Evolutionary conservation across 169 alveolate genomes (phyloP).

Genomic region (Plasmodium gallinaceum): DNA sequence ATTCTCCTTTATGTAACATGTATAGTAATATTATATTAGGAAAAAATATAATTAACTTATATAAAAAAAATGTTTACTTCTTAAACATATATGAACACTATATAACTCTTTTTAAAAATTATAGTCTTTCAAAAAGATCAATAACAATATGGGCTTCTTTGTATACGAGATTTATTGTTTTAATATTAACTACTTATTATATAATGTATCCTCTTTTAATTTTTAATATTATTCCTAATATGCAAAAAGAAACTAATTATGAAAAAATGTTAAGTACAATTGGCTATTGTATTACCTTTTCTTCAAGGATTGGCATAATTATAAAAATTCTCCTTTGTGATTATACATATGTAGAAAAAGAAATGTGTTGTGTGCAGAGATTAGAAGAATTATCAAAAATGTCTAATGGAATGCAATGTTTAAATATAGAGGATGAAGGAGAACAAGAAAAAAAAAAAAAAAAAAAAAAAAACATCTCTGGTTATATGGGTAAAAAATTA

Average conservation of each 20-base stretch:
- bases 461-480: neutral
- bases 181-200: slow-evolving; percentile 53
- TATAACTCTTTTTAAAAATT: slow-evolving; percentile 23
- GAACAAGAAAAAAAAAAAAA: neutral
- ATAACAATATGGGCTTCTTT: slow-evolving; percentile 70
- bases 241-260: slow-evolving; percentile 14
- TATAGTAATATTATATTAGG: slow-evolving; percentile 79
- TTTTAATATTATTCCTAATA: slow-evolving; percentile 7
- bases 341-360: slow-evolving; percentile 66
- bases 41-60: slow-evolving; percentile 70
- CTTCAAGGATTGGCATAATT: slow-evolving; percentile 37
- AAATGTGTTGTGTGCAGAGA: slow-evolving; percentile 78
- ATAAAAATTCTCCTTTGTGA: slow-evolving; percentile 45
- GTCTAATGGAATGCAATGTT: neutral
- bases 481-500: neutral
- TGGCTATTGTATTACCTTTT: slow-evolving; percentile 55
- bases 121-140: slow-evolving; percentile 14
- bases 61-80: slow-evolving; percentile 28
- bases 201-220: slow-evolving; percentile 40
- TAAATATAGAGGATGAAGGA: slow-evolving; percentile 21
- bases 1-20: slow-evolving; percentile 79
- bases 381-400: slow-evolving; percentile 49
- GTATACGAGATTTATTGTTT: slow-evolving; percentile 26
- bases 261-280: slow-evolving; percentile 25
- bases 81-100: slow-evolving; percentile 19